These are phyloP conservation scores for Cyanophora paradoxa DNA, from an alignment of 78 protist species.

Conservation along the genomic window DNA sequence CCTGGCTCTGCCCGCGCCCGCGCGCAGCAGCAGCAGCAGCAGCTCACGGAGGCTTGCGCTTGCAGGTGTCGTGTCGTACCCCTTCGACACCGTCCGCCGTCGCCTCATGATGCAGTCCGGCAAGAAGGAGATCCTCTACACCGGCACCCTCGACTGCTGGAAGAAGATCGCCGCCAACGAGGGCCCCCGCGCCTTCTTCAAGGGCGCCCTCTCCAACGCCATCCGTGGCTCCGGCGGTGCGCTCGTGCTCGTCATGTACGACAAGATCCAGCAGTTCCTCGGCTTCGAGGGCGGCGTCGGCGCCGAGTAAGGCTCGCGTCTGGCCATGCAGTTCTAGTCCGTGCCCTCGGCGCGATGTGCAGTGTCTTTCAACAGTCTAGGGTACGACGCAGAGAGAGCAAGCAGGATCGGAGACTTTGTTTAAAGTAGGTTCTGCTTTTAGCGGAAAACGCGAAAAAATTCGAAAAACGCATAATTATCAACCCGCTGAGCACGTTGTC, in stretches of 20 bases:
- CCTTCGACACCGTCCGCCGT: slow-evolving; percentile 94
- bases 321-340: no score
- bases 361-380: no score
- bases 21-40: no score
- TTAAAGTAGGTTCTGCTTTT: no score
- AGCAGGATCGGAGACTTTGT: no score
- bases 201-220: slow-evolving; percentile 93
- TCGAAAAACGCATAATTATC: no score
- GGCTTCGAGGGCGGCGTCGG: background rate
- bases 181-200: slow-evolving; percentile 86
- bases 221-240: slow-evolving; percentile 90
- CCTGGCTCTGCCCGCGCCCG: no score
- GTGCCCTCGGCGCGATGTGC: no score
- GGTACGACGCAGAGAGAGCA: no score
- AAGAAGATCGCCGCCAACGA: slow-evolving; percentile 65
- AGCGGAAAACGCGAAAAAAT: no score
- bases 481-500: no score
- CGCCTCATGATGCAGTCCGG: slow-evolving; percentile 84
- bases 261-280: slow-evolving; percentile 66
- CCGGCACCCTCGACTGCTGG: slow-evolving; percentile 71
- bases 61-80: slow-evolving; percentile 89
- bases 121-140: slow-evolving; percentile 51
- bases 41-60: no score
- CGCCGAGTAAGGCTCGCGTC: slow-evolving; percentile 4
- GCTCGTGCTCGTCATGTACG: slow-evolving; percentile 81